Base-by-base conservation (phyloP, 2,329 filamentous ascomycete species). In the Microdochium nivale region DNA sequence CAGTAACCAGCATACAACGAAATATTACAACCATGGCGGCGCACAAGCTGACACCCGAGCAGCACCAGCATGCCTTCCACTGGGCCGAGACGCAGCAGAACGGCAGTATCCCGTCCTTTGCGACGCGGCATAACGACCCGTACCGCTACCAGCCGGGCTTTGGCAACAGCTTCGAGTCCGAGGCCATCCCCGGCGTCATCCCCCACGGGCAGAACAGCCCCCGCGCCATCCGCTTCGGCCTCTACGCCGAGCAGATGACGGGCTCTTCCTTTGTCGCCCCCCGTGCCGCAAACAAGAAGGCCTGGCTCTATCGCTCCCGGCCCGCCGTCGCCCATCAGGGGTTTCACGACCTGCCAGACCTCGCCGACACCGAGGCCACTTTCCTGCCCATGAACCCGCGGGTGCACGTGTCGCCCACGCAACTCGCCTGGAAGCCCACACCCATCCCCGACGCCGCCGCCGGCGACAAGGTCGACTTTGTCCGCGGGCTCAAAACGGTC, bases 1-100 rank as follows among this genome's bases (percentile, higher is more conserved):
- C n/a, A n/a, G n/a, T n/a, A n/a, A n/a, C n/a, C n/a, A n/a, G n/a
- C n/a, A n/a, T n/a, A n/a, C n/a, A n/a, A n/a, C n/a, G 27, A 30
- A 30, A 5, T 5, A 30, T 19, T 3, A 19, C 40, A 23, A 16
- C 5, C 13, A 44, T 44, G 40, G 40, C 40, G 7, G 9, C 40
- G 3, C 40, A 44, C 5, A 24, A 19, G 9, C 40, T 44, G n/a
- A 44, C 40, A 7, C 30, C 49, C 14, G 19, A 62, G 43, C 72
- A 77, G 44, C 77, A 76, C 55, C 73, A 76, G 51, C 72, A 74
- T 49, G 74, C 76, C 58, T 77, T 77, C 54, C 75, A 77, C 59
- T 82, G 79, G 79, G 79, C 78, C 0, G 77, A 80, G 59, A 81
- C 78, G n/a, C 79, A 82, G 56, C 73, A 80, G 59, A 71, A 81